Percentiles rank a stretch among this genome's conserved stretches.
Evolutionary conservation across 164 flowering plant species (phyloP).

Genomic region (Dillenia suffruticosa): DNA sequence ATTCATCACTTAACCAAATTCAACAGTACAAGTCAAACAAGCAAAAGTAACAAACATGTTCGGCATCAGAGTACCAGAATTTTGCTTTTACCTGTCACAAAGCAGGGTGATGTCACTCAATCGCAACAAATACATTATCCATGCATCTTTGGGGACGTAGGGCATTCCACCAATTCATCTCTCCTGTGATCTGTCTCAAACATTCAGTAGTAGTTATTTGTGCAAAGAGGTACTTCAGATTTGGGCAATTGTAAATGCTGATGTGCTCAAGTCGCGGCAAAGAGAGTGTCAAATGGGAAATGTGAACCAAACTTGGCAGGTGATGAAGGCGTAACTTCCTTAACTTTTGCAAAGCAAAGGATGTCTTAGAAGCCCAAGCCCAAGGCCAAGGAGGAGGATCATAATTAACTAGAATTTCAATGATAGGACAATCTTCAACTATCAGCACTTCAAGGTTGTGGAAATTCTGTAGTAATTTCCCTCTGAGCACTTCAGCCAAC

Average conservation of each 20-base stretch:
- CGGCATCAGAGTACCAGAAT: too few species aligned
- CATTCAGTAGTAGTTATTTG: not conserved
- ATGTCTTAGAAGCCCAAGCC: not conserved
- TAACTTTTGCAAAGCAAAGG: not conserved
- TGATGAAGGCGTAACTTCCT: slow-evolving; percentile 5
- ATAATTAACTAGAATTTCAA: not conserved
- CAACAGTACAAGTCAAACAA: too few species aligned
- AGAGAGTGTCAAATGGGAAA: not conserved
- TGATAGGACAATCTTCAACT: slow-evolving; percentile 1
- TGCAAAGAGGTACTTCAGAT: not conserved
- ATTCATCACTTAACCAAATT: too few species aligned
- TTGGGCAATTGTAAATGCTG: slow-evolving; percentile 8
- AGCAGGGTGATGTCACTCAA: too few species aligned
- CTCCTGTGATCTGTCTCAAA: slow-evolving; percentile 1
- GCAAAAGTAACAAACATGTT: too few species aligned
- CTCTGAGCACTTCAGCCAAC: slow-evolving; percentile 3
- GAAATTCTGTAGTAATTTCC: slow-evolving; percentile 1
- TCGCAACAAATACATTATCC: too few species aligned
- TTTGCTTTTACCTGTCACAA: too few species aligned
- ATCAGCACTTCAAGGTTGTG: slow-evolving; percentile 2
- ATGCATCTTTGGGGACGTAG: too few species aligned
- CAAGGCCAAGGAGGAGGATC: not conserved
- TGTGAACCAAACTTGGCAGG: slow-evolving; percentile 7
- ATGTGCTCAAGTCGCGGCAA: slow-evolving; percentile 2
- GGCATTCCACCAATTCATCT: slow-evolving; percentile 8